phyloP scores from a whole-genome alignment of 2,329 filamentous ascomycete species.

The Hypoxylon sp. region DNA sequence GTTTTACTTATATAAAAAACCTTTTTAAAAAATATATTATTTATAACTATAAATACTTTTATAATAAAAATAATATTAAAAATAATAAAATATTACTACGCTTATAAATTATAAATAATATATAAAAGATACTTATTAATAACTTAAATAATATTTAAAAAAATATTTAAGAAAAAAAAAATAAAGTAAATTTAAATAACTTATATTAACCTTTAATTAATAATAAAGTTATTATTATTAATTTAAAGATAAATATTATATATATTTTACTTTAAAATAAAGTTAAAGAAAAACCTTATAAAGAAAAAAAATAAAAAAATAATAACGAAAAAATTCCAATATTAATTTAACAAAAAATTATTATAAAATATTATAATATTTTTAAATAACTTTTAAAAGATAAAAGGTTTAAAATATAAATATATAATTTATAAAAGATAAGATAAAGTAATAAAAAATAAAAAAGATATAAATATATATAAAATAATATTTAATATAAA shows the following conservation, averaged over 20 bases:
- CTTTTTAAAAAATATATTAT: not conserved
- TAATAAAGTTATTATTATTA: slow-evolving; percentile 2
- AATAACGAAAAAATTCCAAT: not conserved
- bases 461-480: slow-evolving; percentile 4
- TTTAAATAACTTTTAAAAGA: slow-evolving; percentile 5
- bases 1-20: not conserved
- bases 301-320: slow-evolving; percentile 8
- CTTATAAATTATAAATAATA: slow-evolving; percentile 1
- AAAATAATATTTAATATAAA: slow-evolving; percentile 10
- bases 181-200: not conserved
- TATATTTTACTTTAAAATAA: not conserved
- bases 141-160: slow-evolving; percentile 1
- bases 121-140: not conserved
- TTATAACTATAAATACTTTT: not conserved
- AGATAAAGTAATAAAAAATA: slow-evolving; percentile 1
- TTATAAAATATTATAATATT: slow-evolving; percentile 8
- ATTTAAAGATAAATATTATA: slow-evolving; percentile 10
- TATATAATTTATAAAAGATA: slow-evolving; percentile 13
- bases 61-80: slow-evolving; percentile 1
- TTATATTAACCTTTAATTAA: not conserved
- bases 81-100: not conserved
- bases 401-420: not conserved
- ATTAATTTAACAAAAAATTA: slow-evolving; percentile 6
- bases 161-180: not conserved
- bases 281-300: slow-evolving; percentile 2